These are phyloP conservation scores for Glycine tomentella DNA, from an alignment of 306 rosid genomes.

Conservation along the genomic window DNA sequence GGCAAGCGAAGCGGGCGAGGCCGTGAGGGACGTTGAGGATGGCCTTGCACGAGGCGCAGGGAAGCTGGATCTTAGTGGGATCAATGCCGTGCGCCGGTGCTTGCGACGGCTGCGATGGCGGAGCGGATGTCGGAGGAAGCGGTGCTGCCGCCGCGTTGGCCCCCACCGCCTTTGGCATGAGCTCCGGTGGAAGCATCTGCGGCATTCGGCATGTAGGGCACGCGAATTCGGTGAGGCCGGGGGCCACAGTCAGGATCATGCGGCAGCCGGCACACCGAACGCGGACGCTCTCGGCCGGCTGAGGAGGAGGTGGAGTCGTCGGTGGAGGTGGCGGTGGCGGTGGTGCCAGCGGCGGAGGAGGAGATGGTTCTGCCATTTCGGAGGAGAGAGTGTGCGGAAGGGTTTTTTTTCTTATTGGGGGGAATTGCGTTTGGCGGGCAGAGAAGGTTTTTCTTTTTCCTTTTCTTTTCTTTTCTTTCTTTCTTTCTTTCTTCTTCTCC, in stretches of 20 bases:
- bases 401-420: conserved; percentile 19
- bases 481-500: not conserved
- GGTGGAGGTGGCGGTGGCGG: conserved; percentile 31
- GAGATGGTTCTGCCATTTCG: conserved; percentile 66
- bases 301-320: conserved; percentile 52
- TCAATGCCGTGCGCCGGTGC: conserved; percentile 88
- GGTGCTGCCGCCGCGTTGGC: conserved; percentile 44
- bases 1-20: conserved; percentile 77
- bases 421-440: conserved; percentile 50
- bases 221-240: conserved; percentile 81
- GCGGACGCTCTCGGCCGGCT: conserved; percentile 65
- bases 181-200: conserved; percentile 98
- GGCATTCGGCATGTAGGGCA: conserved; percentile 88
- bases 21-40: conserved; percentile 98
- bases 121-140: conserved; percentile 32
- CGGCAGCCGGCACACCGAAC: conserved; percentile 98
- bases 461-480: not conserved
- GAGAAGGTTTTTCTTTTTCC: not conserved
- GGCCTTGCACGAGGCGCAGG: conserved; percentile 92
- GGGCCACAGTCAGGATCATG: conserved; percentile 73
- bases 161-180: conserved; percentile 69
- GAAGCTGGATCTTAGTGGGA: conserved; percentile 97
- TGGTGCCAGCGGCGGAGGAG: conserved; percentile 51
- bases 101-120: conserved; percentile 42
- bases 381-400: conserved; percentile 40